Evolutionary conservation across 1,284 basidiomycete genomes (phyloP), one percentile per base, ranked within the genome.

Genomic region (Cutaneotrichosporon arboriforme): DNA sequence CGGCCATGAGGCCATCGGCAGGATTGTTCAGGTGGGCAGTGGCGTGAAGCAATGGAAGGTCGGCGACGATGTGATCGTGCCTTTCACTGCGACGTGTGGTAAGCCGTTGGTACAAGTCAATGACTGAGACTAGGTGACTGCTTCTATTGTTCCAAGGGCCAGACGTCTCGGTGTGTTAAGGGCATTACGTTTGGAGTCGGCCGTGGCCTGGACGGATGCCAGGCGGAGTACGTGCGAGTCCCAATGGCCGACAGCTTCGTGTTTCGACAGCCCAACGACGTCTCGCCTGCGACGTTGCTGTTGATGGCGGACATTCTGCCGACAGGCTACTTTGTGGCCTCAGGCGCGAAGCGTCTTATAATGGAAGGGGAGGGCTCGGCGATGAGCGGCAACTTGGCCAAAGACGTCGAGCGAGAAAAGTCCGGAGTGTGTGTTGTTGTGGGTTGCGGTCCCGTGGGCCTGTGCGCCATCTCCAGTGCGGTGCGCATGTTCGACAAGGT

Each of bases 1-100:
- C 36, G 90, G 90, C 2, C 90, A 93, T 67, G 90, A 94, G 70
- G 85, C 90, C 57, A 80, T 89, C 20, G 89, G 91, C 21, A 81
- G 84, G 67, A 80, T 94, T 17, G 76, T 88, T 31, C 80, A 83
- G 20, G 80, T 90, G 4, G 89, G 90, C 15, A 72, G 77, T 3
- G 85, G 76, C 59, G 90, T 86, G 65, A 67, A 64, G 38, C 82
- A 78, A 10, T 81, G 90, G 59, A 83, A 82, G 57, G 68, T 87
- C 2, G 89, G 89, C 3, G 86, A 92, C 72, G 83, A 84, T 61
- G 87, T 93, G n/a, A 83, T 92, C 15, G 84, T 86, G 1, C 88
- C 90, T 0, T 94, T 93, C 72, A 88, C 88, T 0, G 80, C 83
- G 13, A 87, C 83, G 34, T 94, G 91, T 62, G 87, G 86, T 47